Evolutionary conservation across 2,329 filamentous ascomycete genomes (phyloP), one percentile per base, ranked within the genome.

Genomic region (Rutstroemia sp.): DNA sequence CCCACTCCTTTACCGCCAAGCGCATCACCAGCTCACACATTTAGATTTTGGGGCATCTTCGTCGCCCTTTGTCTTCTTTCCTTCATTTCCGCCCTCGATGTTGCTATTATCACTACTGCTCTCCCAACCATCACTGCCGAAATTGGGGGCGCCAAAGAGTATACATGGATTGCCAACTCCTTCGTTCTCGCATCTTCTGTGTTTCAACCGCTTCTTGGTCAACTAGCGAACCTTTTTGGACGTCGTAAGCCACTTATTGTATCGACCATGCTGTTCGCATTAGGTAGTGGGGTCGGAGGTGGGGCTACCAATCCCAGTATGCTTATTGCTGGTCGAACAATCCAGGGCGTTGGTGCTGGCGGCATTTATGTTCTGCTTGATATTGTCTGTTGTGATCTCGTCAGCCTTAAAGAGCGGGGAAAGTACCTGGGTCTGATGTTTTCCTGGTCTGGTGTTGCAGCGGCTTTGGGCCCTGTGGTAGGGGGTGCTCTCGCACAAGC

Each of bases 231-330:
- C 36, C 25, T 54, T 40, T 52, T 58, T 6, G 27, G 45, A 36
- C 36, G 36, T 34, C 30, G 44, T 23, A 54, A 36, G 16, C 51
- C 44, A 14, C 17, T 54, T 23, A 48, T 53, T 45, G 19, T 27
- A 27, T 45, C 51, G 16, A 53, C 80, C 2, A 68, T 65, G 12
- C 57, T 79, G 2, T 82, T 82, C 57, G 71, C 70, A 0, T 60
- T 82, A 0, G 80, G 80, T 0, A 79, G 78, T 53, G 76, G 73
- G 0, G 69, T 84, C 4, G 73, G 70, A 45, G 80, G 78, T 1
- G 73, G 72, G 0, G 75, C 81, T 0, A 70, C 63, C 0, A 73
- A 61, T 7, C 70, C 69, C 1, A 64, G 60, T 0, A 74, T 75
- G 62, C 69, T 86, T 2, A 79, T 86, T 14, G 73, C 71, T 5